A percentile compares a stretch with the other conserved stretches of the same genome.
phyloP scores from a whole-genome alignment of 176 grass and related monocot genomes.

The Paspalum notatum region DNA sequence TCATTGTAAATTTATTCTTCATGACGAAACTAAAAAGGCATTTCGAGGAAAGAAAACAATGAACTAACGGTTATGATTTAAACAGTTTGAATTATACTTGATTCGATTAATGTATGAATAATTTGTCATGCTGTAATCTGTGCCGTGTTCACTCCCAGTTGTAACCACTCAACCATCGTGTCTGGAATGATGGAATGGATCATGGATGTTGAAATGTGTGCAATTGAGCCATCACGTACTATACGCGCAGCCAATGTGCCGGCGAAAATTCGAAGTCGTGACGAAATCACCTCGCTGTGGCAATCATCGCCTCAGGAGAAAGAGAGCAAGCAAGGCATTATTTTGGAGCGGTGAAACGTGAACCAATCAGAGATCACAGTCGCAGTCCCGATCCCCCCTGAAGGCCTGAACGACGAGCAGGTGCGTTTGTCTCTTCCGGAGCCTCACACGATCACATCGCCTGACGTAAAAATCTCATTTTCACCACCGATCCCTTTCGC shows the following conservation, averaged over 20 bases:
- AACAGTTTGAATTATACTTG: too few relatives aligned
- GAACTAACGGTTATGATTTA: too few relatives aligned
- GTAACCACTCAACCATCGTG: background rate
- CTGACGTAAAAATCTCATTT: conserved; percentile 28
- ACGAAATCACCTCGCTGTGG: background rate
- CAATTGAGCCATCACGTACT: background rate
- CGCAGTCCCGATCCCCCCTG: background rate
- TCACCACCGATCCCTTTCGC: conserved; percentile 34
- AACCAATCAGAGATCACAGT: background rate
- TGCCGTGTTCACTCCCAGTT: too few relatives aligned
- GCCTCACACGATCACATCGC: conserved; percentile 42
- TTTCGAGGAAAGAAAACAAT: too few relatives aligned
- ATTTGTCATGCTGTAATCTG: too few relatives aligned
- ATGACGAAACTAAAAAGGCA: too few relatives aligned
- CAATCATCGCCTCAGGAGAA: background rate
- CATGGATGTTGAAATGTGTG: background rate
- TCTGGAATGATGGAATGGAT: background rate
- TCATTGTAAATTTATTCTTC: too few relatives aligned
- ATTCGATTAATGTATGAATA: too few relatives aligned
- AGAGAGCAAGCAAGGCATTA: background rate
- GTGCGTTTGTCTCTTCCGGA: background rate
- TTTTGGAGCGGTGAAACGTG: background rate
- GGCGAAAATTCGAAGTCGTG: background rate
- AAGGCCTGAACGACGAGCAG: background rate
- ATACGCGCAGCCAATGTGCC: background rate